A percentile compares a stretch with the other conserved stretches of the same genome.
Evolutionary conservation across 805 yeast genomes (phyloP).

Genomic region (Soucietia sequanensis): DNA sequence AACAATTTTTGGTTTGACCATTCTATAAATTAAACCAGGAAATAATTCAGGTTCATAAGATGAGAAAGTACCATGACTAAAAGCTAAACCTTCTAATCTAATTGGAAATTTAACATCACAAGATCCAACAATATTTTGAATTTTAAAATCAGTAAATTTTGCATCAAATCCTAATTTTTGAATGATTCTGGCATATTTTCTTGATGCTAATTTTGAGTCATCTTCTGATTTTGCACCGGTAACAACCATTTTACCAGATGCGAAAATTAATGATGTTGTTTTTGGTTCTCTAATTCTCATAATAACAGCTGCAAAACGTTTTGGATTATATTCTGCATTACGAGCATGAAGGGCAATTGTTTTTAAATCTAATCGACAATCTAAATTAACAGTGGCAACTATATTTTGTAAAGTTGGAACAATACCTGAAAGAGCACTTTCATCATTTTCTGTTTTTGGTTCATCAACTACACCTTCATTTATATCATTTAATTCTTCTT

Average conservation of each 20-base stretch:
- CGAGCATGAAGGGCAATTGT: constrained; percentile 98
- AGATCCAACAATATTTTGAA: constrained; percentile 96
- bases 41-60: constrained; percentile 97
- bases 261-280: constrained; percentile 95
- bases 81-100: constrained; percentile 94
- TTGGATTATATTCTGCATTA: constrained; percentile 98
- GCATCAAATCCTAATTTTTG: constrained; percentile 98
- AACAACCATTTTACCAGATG: constrained; percentile 99
- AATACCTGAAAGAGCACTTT: constrained; percentile 85
- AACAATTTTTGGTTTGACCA: constrained; percentile 98
- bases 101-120: constrained; percentile 99
- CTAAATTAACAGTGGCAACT: constrained; percentile 96
- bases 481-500: constrained; percentile 11
- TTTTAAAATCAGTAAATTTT: constrained; percentile 95
- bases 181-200: constrained; percentile 96
- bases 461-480: constrained; percentile 25
- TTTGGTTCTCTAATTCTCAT: constrained; percentile 99
- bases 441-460: constrained; percentile 43
- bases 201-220: constrained; percentile 95
- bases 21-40: constrained; percentile 97
- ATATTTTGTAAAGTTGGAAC: constrained; percentile 95
- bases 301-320: constrained; percentile 98
- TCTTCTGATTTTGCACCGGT: constrained; percentile 99
- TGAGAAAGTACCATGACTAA: constrained; percentile 97
- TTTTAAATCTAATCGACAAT: constrained; percentile 91